phyloP scores from a whole-genome alignment of 306 rosid species.

The Citrullus colocynthis region DNA sequence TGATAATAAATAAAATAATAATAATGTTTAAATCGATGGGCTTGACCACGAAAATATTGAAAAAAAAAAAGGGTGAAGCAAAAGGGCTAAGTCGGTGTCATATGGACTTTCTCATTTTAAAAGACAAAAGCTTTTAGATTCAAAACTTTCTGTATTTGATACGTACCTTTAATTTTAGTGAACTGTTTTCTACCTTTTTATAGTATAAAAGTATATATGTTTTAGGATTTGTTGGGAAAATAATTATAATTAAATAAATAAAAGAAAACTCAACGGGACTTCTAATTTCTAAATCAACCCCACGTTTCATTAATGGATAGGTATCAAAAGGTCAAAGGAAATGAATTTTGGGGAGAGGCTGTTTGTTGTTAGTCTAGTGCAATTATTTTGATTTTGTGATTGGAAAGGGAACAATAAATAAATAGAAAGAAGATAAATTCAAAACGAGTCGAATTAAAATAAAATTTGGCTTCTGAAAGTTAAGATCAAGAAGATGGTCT shows the following conservation, averaged over 20 bases:
- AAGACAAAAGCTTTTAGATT: not conserved
- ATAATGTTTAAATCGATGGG: not conserved
- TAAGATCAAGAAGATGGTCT: not conserved
- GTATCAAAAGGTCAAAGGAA: not conserved
- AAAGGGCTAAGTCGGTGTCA: not conserved
- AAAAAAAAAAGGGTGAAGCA: not conserved
- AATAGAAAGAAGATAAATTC: no score
- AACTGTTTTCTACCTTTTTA: not conserved
- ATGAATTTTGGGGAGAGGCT: not conserved
- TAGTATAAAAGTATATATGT: not conserved
- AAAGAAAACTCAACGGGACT: not conserved
- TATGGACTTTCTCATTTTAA: not conserved
- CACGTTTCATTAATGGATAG: not conserved
- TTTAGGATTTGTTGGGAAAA: not conserved
- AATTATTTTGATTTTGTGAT: not conserved
- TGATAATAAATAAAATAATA: not conserved
- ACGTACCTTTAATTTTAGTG: not conserved
- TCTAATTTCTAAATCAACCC: not conserved
- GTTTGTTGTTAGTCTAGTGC: not conserved
- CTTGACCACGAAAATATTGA: not conserved
- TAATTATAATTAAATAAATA: not conserved
- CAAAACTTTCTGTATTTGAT: not conserved
- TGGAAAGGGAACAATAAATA: no score
- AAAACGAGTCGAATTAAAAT: not conserved
- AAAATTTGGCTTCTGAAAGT: not conserved